Conservation (phyloP, 139 green algal genomes). For the Chlamydomonas sp. region DNA sequence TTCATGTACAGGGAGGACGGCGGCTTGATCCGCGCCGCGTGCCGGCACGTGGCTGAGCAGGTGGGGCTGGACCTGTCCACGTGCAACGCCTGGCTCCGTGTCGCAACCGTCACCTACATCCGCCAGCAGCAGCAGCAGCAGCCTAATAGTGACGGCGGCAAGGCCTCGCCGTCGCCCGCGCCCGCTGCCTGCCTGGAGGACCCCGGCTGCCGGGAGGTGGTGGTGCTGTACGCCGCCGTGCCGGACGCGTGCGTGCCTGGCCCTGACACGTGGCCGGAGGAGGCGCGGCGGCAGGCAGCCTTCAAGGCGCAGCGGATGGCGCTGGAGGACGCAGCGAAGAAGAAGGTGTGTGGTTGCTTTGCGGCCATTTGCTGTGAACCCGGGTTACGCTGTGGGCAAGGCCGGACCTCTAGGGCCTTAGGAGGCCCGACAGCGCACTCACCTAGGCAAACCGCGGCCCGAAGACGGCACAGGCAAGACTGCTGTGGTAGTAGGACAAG, state of each 20-base stretch:
- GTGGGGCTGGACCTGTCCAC: conserved; percentile 62
- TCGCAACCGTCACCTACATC: conserved; percentile 77
- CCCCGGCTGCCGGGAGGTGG: conserved; percentile 50
- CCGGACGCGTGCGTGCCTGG: conserved; percentile 54
- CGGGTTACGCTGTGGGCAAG: too few relatives aligned
- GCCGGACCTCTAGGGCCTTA: too few relatives aligned
- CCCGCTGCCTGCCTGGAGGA: not conserved
- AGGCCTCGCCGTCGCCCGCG: not conserved
- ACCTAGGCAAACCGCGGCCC: too few relatives aligned
- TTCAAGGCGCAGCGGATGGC: conserved; percentile 40
- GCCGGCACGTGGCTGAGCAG: conserved; percentile 69
- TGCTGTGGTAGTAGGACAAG: too few relatives aligned
- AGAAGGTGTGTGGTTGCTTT: conserved; percentile 8
- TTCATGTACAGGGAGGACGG: conserved; percentile 46
- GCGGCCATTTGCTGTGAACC: too few relatives aligned
- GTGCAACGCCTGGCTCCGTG: conserved; percentile 68
- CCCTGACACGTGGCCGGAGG: conserved; percentile 51
- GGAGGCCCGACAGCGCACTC: too few relatives aligned
- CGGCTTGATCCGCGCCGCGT: conserved; percentile 54
- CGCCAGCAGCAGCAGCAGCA: conserved; percentile 4
- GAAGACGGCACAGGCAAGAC: too few relatives aligned
- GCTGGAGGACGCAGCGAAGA: conserved; percentile 40
- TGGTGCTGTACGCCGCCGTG: conserved; percentile 68
- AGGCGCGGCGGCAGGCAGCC: conserved; percentile 57
- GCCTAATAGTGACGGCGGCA: not conserved